Evolutionary conservation across 2,329 filamentous ascomycete species (phyloP).

Genomic region (Pestalotiopsis sp.): DNA sequence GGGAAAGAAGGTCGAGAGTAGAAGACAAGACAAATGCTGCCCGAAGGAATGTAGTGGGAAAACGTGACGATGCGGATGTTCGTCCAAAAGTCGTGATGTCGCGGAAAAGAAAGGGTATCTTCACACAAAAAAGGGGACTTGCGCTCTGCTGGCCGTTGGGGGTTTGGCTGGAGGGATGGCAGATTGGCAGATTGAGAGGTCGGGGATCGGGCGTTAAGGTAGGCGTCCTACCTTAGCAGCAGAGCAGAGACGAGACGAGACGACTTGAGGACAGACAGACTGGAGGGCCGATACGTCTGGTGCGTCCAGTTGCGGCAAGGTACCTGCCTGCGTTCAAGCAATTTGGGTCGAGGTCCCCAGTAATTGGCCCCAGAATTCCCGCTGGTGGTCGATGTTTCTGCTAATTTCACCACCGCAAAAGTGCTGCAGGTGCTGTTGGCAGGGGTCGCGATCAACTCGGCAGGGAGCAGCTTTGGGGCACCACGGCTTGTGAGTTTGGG

Average conservation of each 20-base stretch:
- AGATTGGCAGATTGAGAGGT: slow-evolving; percentile 5
- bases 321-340: not conserved
- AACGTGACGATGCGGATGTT: slow-evolving; percentile 10
- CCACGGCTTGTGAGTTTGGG: not conserved
- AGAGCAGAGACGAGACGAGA: not conserved
- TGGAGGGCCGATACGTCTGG: not conserved
- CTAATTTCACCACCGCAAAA: slow-evolving; percentile 10
- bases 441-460: not conserved
- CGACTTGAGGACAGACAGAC: not conserved
- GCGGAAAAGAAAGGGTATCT: slow-evolving; percentile 13
- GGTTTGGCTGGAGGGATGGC: slow-evolving; percentile 3
- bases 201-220: slow-evolving; percentile 5
- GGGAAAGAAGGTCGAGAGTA: not conserved
- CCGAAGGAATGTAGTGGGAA: not conserved
- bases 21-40: not conserved
- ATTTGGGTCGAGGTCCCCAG: not conserved
- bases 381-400: slow-evolving; percentile 2
- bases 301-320: not conserved
- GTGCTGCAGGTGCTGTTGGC: slow-evolving; percentile 6
- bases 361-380: slow-evolving; percentile 1
- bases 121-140: slow-evolving; percentile 15
- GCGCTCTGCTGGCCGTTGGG: slow-evolving; percentile 3
- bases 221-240: not conserved
- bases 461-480: not conserved
- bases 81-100: slow-evolving; percentile 11